phyloP scores from a whole-genome alignment of 495 filamentous ascomycete genomes.

The Penicillium paxilli region DNA sequence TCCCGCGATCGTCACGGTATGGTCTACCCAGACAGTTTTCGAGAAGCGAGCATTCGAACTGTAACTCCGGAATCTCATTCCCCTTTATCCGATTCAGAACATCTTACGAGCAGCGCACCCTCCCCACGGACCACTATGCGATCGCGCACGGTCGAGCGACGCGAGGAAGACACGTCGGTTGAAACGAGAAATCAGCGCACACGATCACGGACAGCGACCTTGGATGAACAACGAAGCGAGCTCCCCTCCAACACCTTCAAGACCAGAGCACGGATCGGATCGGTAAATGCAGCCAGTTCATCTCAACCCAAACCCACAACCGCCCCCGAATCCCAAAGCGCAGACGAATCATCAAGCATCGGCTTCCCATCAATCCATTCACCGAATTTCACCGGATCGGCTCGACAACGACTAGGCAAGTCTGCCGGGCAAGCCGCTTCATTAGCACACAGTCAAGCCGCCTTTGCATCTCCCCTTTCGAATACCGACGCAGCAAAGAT shows the following conservation, averaged over 20 bases:
- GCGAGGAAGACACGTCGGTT: conserved; percentile 34
- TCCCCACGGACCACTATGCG: conserved; percentile 44
- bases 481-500: conserved; percentile 52
- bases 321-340: conserved; percentile 21
- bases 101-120: conserved; percentile 34
- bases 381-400: conserved; percentile 33
- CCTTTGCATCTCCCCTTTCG: conserved; percentile 56
- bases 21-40: conserved; percentile 54
- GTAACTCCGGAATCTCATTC: conserved; percentile 51
- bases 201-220: conserved; percentile 50
- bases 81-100: conserved; percentile 41
- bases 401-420: conserved; percentile 47
- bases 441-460: conserved; percentile 32
- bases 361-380: conserved; percentile 54
- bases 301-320: conserved; percentile 29
- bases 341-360: conserved; percentile 40
- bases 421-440: conserved; percentile 34
- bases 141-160: conserved; percentile 33
- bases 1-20: conserved; percentile 54
- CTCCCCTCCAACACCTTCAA: conserved; percentile 38
- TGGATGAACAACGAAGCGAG: conserved; percentile 50
- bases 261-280: conserved; percentile 44
- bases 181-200: conserved; percentile 40
- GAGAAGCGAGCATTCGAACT: conserved; percentile 46
- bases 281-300: conserved; percentile 39